phyloP scores from a whole-genome alignment of 345 rosid genomes.

The Aegle marmelos region DNA sequence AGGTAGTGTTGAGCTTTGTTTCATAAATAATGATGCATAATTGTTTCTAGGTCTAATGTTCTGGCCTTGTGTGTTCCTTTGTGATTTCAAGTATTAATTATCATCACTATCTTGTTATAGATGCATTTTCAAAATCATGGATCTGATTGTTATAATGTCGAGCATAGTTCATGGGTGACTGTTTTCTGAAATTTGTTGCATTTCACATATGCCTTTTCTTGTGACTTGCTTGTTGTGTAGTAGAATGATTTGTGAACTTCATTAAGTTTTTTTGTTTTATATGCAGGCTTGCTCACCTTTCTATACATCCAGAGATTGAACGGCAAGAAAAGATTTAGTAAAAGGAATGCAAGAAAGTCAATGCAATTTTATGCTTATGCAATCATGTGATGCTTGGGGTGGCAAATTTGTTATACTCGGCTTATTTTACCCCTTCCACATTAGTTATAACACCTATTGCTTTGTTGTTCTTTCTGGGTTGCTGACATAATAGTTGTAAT shows the following conservation, averaged over 20 bases:
- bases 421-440: background rate
- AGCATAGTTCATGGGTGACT: background rate
- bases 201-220: background rate
- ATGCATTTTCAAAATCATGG: background rate
- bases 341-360: background rate
- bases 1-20: background rate
- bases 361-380: background rate
- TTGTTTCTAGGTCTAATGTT: background rate
- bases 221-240: background rate
- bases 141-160: background rate
- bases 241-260: background rate
- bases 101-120: background rate
- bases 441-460: background rate
- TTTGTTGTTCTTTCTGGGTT: background rate
- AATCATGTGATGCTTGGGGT: conserved; percentile 5
- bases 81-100: background rate
- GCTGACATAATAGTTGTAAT: background rate
- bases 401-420: background rate
- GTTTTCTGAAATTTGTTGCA: background rate
- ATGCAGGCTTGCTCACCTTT: background rate
- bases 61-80: background rate
- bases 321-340: background rate
- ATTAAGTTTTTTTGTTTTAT: background rate
- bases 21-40: background rate
- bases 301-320: background rate